A percentile compares a stretch with the other conserved stretches of the same genome.
These are phyloP conservation scores for Hyphodiscus sp. DNA, from an alignment of 2,329 filamentous ascomycete genomes.

Conservation along the genomic window DNA sequence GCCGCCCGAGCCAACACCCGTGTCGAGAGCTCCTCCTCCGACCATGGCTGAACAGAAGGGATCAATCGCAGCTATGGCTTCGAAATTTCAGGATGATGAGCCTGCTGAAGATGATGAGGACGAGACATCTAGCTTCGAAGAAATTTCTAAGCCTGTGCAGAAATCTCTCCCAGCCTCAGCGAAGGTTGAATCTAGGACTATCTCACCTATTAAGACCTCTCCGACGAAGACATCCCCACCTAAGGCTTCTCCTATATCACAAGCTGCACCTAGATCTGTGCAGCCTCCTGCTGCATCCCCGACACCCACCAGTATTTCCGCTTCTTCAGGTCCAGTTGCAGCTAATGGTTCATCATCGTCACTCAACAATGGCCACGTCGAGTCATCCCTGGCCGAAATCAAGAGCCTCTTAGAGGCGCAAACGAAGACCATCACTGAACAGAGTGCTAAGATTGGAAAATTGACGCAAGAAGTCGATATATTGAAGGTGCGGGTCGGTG, in stretches of 20 bases:
- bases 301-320: constrained; percentile 29
- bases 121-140: constrained; percentile 75
- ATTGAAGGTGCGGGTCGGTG: constrained; percentile 70
- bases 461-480: constrained; percentile 70
- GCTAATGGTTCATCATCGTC: constrained; percentile 29
- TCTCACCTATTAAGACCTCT: constrained; percentile 35
- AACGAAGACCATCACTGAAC: constrained; percentile 67
- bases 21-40: constrained; percentile 49
- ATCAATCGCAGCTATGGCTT: constrained; percentile 78
- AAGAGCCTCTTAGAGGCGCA: constrained; percentile 72
- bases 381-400: constrained; percentile 67
- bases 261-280: constrained; percentile 16
- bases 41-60: constrained; percentile 78
- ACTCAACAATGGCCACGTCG: constrained; percentile 40
- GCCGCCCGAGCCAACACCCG: constrained; percentile 44
- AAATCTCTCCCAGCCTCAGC: constrained; percentile 38
- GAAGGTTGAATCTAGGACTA: constrained; percentile 36
- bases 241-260: constrained; percentile 28
- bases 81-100: constrained; percentile 74
- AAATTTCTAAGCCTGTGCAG: constrained; percentile 69
- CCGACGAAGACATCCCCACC: constrained; percentile 21
- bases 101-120: constrained; percentile 51
- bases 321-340: constrained; percentile 30
- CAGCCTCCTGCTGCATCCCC: constrained; percentile 18
- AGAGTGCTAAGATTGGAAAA: constrained; percentile 67